These are phyloP conservation scores for Solanum etuberosum DNA, from an alignment of 257 asterid genomes.

Conservation along the genomic window DNA sequence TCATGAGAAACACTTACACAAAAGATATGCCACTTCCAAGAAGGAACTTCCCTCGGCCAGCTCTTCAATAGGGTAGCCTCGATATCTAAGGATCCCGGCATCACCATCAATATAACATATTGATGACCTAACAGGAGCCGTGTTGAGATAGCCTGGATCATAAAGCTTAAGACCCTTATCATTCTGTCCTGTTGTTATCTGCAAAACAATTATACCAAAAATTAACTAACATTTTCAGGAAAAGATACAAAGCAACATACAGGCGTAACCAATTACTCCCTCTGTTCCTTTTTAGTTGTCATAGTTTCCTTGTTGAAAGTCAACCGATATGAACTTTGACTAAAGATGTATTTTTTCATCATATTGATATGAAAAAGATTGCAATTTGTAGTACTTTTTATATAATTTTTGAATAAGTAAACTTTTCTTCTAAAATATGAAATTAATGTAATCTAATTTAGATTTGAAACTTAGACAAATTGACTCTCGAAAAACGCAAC, in stretches of 20 bases:
- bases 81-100: conserved; percentile 90
- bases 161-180: conserved; percentile 97
- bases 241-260: background rate
- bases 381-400: too few relatives aligned
- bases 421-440: too few relatives aligned
- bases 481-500: background rate
- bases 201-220: conserved; percentile 16
- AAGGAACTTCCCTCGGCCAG: conserved; percentile 88
- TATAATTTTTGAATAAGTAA: too few relatives aligned
- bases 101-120: conserved; percentile 94
- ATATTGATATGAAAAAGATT: background rate
- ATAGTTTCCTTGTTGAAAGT: background rate
- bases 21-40: conserved; percentile 88
- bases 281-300: background rate
- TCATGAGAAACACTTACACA: conserved; percentile 43
- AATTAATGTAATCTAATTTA: too few relatives aligned
- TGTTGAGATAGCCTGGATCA: conserved; percentile 96
- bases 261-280: background rate
- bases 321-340: background rate
- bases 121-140: conserved; percentile 93
- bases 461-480: too few relatives aligned
- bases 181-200: conserved; percentile 58
- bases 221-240: background rate
- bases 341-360: background rate
- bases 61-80: conserved; percentile 96